Percentiles rank a stretch among this genome's conserved stretches.
Conservation (phyloP, 1,284 basidiomycete genomes). For the Dichomitus squalens region DNA sequence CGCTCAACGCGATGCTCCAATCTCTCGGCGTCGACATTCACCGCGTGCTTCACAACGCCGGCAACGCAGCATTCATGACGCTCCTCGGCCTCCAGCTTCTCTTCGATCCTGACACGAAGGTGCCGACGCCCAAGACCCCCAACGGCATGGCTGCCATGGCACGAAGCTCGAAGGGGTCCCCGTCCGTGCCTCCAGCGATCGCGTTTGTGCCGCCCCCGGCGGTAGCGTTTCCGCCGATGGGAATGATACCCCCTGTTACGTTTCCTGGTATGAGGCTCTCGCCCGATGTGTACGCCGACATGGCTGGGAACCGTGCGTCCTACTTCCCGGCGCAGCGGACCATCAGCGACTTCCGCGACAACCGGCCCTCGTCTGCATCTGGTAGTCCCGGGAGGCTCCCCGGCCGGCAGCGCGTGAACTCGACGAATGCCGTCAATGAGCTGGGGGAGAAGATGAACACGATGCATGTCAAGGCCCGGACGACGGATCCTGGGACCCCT, state of each 20-base stretch:
- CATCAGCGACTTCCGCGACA: conserved; percentile 15
- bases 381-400: conserved; percentile 7
- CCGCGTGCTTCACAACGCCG: conserved; percentile 61
- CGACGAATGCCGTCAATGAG: conserved; percentile 21
- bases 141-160: conserved; percentile 19
- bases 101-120: conserved; percentile 48
- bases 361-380: conserved; percentile 2
- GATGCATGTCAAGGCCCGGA: conserved; percentile 14
- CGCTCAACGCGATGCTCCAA: conserved; percentile 55
- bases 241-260: conserved; percentile 12
- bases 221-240: conserved; percentile 13
- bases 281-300: conserved; percentile 17
- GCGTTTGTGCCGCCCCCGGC: conserved; percentile 23
- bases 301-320: conserved; percentile 12
- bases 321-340: conserved; percentile 20
- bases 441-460: conserved; percentile 18
- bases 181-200: conserved; percentile 24
- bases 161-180: conserved; percentile 25
- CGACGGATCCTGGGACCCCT: conserved; percentile 3
- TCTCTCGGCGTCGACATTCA: conserved; percentile 49
- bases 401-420: conserved; percentile 18
- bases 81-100: conserved; percentile 68
- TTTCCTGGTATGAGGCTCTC: conserved; percentile 8
- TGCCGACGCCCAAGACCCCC: conserved; percentile 26
- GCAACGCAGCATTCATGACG: conserved; percentile 70